Evolutionary conservation across 805 yeast species (phyloP).

Genomic region (Saccharomycodes ludwigii): DNA sequence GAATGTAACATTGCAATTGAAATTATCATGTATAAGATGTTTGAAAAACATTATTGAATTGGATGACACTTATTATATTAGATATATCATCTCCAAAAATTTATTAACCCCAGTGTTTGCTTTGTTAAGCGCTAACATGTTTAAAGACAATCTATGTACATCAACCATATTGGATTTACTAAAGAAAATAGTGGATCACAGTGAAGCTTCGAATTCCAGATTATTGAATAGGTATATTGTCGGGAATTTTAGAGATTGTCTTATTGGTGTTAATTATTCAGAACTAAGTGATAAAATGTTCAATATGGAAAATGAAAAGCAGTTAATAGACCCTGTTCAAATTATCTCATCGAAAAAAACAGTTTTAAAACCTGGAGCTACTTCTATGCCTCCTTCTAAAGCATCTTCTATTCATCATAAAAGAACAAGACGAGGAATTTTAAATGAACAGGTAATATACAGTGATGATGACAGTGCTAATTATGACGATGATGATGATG

Average conservation of each 20-base stretch:
- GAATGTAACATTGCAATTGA: slow-evolving; percentile 32
- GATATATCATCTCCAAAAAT: slow-evolving; percentile 43
- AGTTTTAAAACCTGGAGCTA: too few species aligned
- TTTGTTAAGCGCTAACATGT: slow-evolving; percentile 35
- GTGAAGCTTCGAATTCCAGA: slow-evolving; percentile 13
- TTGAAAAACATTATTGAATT: slow-evolving; percentile 47
- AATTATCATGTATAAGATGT: slow-evolving; percentile 59
- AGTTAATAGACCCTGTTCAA: too few species aligned
- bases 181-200: slow-evolving; percentile 20
- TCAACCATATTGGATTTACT: slow-evolving; percentile 67
- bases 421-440: too few species aligned
- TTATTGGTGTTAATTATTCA: slow-evolving; percentile 23
- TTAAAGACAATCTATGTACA: slow-evolving; percentile 49
- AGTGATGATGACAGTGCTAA: too few species aligned
- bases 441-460: too few species aligned
- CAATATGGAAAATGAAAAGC: too few species aligned
- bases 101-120: slow-evolving; percentile 37
- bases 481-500: too few species aligned
- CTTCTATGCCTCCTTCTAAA: too few species aligned
- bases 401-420: too few species aligned
- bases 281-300: too few species aligned
- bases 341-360: too few species aligned
- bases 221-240: slow-evolving; percentile 21
- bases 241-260: slow-evolving; percentile 17
- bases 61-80: slow-evolving; percentile 50